Percentiles rank a stretch among this genome's conserved stretches.
phyloP scores from a whole-genome alignment of 2,329 filamentous ascomycete genomes.

The Knufia petricola region DNA sequence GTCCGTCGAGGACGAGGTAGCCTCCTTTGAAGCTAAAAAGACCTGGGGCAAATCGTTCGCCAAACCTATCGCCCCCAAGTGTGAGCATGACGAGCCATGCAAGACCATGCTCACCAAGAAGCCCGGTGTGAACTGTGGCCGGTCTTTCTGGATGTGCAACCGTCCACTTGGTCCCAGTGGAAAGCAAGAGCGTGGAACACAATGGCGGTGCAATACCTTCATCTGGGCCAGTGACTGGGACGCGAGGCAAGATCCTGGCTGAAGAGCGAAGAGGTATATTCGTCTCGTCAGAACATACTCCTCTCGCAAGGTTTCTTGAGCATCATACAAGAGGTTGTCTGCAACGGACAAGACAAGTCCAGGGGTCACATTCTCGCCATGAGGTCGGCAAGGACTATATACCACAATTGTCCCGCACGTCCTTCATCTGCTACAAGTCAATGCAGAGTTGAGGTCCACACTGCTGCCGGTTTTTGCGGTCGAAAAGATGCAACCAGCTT shows the following conservation, averaged over 20 bases:
- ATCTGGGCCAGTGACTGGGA: conserved; percentile 60
- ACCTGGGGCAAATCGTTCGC: conserved; percentile 79
- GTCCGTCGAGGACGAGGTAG: conserved; percentile 41
- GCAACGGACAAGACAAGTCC: too few relatives aligned
- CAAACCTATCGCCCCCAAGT: conserved; percentile 63
- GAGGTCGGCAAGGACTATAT: too few relatives aligned
- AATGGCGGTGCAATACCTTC: conserved; percentile 84
- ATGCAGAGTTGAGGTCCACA: too few relatives aligned
- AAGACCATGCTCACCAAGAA: conserved; percentile 80
- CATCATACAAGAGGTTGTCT: too few relatives aligned
- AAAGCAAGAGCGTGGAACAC: conserved; percentile 69
- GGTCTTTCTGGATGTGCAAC: conserved; percentile 58
- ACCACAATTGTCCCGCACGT: too few relatives aligned
- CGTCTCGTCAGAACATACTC: not conserved
- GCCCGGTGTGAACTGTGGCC: conserved; percentile 66
- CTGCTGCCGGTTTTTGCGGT: too few relatives aligned
- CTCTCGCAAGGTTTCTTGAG: not conserved
- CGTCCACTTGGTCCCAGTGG: conserved; percentile 79
- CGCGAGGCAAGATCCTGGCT: conserved; percentile 18
- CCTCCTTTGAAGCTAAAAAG: conserved; percentile 59
- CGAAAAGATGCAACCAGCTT: too few relatives aligned
- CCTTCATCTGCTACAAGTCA: too few relatives aligned
- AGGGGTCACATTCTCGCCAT: too few relatives aligned
- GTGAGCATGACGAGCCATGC: conserved; percentile 83
- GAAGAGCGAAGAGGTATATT: not conserved